phyloP scores from a whole-genome alignment of 352 stramenopile genomes.

The Globisporangium takayamanum region DNA sequence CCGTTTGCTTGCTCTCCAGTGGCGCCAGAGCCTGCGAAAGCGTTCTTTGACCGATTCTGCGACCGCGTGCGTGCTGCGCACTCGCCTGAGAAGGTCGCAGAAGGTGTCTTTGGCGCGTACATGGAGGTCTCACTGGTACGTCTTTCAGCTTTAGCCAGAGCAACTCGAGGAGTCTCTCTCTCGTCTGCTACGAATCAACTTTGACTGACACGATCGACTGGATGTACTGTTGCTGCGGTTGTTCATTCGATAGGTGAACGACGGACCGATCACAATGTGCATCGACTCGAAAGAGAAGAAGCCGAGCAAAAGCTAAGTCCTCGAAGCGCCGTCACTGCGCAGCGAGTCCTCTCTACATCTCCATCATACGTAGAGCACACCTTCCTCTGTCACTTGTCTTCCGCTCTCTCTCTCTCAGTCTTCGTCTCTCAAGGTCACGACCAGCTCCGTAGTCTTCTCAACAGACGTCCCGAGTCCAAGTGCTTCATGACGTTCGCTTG shows the following conservation, averaged over 20 bases:
- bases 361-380: not conserved
- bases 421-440: too few species aligned
- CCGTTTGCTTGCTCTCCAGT: slow-evolving; percentile 29
- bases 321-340: too few species aligned
- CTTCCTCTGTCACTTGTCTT: not conserved
- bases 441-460: too few species aligned
- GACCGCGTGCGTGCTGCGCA: slow-evolving; percentile 54
- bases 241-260: slow-evolving; percentile 43
- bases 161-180: not conserved
- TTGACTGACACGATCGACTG: not conserved
- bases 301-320: slow-evolving; percentile 3
- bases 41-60: slow-evolving; percentile 74
- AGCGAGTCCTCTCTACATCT: too few species aligned
- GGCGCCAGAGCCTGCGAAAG: slow-evolving; percentile 52
- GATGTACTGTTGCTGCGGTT: not conserved
- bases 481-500: too few species aligned
- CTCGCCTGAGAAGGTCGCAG: slow-evolving; percentile 55
- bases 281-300: slow-evolving; percentile 75
- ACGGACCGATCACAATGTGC: slow-evolving; percentile 77
- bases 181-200: not conserved
- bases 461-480: too few species aligned
- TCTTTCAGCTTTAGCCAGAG: not conserved
- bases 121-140: slow-evolving; percentile 84
- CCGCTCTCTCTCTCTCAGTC: too few species aligned
- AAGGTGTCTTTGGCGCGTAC: slow-evolving; percentile 77